Percentiles rank a stretch among this genome's conserved stretches.
These are phyloP conservation scores for Sedum album DNA, from an alignment of 164 flowering plant genomes.

Conservation along the genomic window DNA sequence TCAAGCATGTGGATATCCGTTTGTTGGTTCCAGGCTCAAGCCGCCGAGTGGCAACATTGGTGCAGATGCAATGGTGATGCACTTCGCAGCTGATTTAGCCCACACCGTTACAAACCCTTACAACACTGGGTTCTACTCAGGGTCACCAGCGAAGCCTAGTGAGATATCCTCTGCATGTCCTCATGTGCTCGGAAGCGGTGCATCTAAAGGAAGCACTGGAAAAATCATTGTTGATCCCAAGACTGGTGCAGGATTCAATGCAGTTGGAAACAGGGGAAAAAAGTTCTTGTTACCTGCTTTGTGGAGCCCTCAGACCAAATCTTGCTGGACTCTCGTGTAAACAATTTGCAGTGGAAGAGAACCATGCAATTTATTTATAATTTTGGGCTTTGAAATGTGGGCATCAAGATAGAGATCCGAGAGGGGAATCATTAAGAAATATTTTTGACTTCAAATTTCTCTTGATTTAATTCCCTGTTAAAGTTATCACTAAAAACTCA, in stretches of 20 bases:
- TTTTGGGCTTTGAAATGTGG: neutral
- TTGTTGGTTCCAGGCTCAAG: slow-evolving; percentile 19
- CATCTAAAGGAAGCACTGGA: slow-evolving; percentile 32
- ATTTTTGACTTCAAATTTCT: neutral
- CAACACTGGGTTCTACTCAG: slow-evolving; percentile 24
- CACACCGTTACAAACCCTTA: slow-evolving; percentile 31
- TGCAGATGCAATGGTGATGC: slow-evolving; percentile 31
- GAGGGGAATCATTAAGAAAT: neutral
- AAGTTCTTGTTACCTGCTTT: slow-evolving; percentile 45
- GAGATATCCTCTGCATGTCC: slow-evolving; percentile 29
- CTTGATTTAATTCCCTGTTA: neutral
- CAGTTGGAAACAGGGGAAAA: slow-evolving; percentile 22
- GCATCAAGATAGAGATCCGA: neutral
- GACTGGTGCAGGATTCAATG: slow-evolving; percentile 32
- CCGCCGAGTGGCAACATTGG: slow-evolving; percentile 33
- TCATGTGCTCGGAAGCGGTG: slow-evolving; percentile 27
- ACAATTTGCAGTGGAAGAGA: neutral
- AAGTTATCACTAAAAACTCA: neutral
- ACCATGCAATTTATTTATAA: neutral
- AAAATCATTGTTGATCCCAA: slow-evolving; percentile 24
- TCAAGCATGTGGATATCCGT: slow-evolving; percentile 40
- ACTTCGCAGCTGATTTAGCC: slow-evolving; percentile 28
- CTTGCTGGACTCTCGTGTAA: slow-evolving; percentile 38
- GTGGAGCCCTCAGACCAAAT: slow-evolving; percentile 30
- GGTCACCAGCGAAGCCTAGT: neutral